Percentiles rank a stretch among this genome's conserved stretches.
Conservation (phyloP, 306 rosid genomes). For the Vachellia pachyceras region DNA sequence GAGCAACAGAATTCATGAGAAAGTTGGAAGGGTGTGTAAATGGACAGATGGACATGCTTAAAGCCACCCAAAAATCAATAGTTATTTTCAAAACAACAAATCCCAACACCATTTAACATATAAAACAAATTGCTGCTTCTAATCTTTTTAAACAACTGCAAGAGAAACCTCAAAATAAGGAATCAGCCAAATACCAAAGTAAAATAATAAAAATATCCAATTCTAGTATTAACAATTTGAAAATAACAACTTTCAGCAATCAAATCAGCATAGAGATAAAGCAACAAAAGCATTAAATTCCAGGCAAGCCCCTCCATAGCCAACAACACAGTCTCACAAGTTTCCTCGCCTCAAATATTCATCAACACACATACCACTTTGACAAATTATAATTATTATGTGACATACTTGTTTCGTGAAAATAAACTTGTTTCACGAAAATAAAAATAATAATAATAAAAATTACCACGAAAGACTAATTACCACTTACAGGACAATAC, state of each 20-base stretch:
- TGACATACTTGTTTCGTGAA: background rate
- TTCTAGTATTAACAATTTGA: background rate
- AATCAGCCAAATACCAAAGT: background rate
- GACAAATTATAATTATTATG: background rate
- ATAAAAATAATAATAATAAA: background rate
- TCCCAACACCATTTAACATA: background rate
- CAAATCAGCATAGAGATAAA: background rate
- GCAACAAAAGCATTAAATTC: background rate
- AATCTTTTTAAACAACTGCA: background rate
- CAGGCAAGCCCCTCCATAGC: background rate
- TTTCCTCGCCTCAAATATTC: background rate
- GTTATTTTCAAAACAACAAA: background rate
- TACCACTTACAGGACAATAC: background rate
- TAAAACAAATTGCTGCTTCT: background rate
- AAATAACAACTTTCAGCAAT: background rate
- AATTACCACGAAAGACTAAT: background rate
- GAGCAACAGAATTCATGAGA: background rate
- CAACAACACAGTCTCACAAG: background rate
- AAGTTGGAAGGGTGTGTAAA: background rate
- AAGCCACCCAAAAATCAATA: background rate
- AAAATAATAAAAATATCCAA: background rate
- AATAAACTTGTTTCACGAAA: background rate
- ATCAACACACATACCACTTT: background rate
- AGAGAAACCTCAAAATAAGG: background rate
- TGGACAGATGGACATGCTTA: conserved; percentile 1